Conservation (phyloP, 2,329 filamentous ascomycete genomes). For the Aureobasidium uvarum region DNA sequence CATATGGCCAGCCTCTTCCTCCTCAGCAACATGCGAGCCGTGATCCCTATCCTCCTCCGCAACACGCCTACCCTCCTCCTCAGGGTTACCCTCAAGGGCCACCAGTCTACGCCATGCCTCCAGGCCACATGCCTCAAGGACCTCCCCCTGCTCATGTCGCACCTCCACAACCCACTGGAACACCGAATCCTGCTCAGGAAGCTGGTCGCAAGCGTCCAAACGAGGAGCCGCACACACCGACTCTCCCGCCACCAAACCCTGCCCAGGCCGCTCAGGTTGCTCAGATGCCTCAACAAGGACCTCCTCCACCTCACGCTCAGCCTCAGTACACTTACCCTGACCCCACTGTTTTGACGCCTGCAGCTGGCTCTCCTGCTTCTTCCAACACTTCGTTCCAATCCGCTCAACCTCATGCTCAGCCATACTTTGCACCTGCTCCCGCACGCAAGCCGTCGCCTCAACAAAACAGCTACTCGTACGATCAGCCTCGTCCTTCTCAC, state of each 20-base stretch:
- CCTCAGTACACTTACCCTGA: conserved; percentile 46
- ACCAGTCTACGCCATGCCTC: conserved; percentile 24
- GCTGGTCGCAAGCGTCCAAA: conserved; percentile 48
- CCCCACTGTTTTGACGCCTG: conserved; percentile 45
- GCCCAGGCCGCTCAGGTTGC: conserved; percentile 45
- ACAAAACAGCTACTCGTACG: conserved; percentile 43
- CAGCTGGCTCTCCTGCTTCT: conserved; percentile 47
- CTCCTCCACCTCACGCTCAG: conserved; percentile 9
- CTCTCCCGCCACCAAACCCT: conserved; percentile 50
- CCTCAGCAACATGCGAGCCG: conserved; percentile 37
- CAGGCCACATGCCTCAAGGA: neutral
- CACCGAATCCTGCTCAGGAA: conserved; percentile 32
- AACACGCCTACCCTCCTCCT: conserved; percentile 27
- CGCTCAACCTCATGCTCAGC: conserved; percentile 36
- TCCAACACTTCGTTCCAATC: conserved; percentile 42
- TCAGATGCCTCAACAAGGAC: conserved; percentile 36
- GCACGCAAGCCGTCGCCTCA: conserved; percentile 45
- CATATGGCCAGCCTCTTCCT: conserved; percentile 52
- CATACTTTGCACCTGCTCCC: conserved; percentile 42
- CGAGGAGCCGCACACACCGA: conserved; percentile 53
- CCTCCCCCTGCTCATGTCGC: conserved; percentile 8
- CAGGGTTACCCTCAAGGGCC: conserved; percentile 22
- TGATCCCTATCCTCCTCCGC: conserved; percentile 34
- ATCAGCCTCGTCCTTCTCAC: conserved; percentile 44
- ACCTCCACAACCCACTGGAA: conserved; percentile 25